Base-by-base conservation (phyloP, 1,284 basidiomycete species). In the Pisolithus thermaeus region DNA sequence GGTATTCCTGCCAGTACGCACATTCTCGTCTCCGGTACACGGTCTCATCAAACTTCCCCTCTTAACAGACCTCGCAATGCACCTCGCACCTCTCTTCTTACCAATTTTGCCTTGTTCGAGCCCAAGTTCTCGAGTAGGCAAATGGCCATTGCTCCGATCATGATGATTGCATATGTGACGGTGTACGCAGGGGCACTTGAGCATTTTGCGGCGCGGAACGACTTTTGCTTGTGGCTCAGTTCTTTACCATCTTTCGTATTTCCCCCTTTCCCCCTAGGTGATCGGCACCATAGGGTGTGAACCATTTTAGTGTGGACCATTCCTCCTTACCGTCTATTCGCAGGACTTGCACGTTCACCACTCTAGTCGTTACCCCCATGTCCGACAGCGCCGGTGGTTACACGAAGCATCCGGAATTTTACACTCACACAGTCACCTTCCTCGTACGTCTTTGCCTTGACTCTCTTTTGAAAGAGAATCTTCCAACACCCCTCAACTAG, bases 61-160 rank as follows among this genome's bases (percentile, higher is more conserved):
- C 3, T 63, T 65, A 51, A 73, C 84, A 52, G 87, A 91, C 59
- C 64, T 86, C 7, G 70, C 77, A 2, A 66, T 91, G 47, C 87
- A 90, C 62, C 78, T 80, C 5, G 66, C 73, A 3, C 87, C 7
- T 62, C 78, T 3, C 71, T 90, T 11, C 56, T 86, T 9, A 47
- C 80, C 16, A 86, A 90, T 63, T 90, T 90, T 66, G 73, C 83
- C 59, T 52, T 80, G 18, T 20, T 20, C 18, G 18, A 20, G 18
- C 18, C 18, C 18, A 20, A 20, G 18, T 20, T 20, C 18, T 20
- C 18, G 18, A 20, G 18, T 20, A 20, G 18, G 18, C 18, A 20
- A 20, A 20, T 20, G 18, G 18, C 18, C 12, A 23, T 42, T 11
- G 41, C 41, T 6, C 41, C 41, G 7, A 11, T 42, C 8, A 18